Evolutionary conservation across 1,284 basidiomycete genomes (phyloP).

Genomic region (Papiliotrema nemorosa): DNA sequence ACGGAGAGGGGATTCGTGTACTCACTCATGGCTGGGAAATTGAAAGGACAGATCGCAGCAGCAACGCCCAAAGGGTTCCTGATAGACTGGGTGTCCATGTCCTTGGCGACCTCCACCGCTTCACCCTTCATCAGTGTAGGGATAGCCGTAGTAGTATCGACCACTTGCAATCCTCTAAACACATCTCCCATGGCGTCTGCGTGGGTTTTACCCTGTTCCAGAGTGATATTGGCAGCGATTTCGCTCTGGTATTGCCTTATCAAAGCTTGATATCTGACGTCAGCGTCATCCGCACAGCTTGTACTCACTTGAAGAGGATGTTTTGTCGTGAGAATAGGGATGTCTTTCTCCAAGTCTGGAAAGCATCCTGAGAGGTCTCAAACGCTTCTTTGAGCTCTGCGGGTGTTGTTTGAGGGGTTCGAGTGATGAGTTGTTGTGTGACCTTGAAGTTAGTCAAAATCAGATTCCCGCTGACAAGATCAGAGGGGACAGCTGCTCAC

Average conservation of each 20-base stretch:
- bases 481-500: constrained; percentile 47
- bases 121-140: constrained; percentile 78
- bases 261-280: constrained; percentile 43
- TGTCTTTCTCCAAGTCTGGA: constrained; percentile 74
- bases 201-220: constrained; percentile 86
- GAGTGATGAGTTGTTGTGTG: constrained; percentile 77
- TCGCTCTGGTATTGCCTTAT: constrained; percentile 51
- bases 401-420: constrained; percentile 77
- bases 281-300: neutral
- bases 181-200: constrained; percentile 88
- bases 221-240: constrained; percentile 56
- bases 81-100: constrained; percentile 75
- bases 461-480: neutral
- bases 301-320: constrained; percentile 72
- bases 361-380: constrained; percentile 73
- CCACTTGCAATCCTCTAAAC: constrained; percentile 76
- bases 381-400: constrained; percentile 77
- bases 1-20: neutral
- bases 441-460: constrained; percentile 54
- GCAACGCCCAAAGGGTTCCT: constrained; percentile 59
- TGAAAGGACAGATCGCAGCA: constrained; percentile 63
- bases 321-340: constrained; percentile 77
- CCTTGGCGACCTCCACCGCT: constrained; percentile 85
- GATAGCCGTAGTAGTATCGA: constrained; percentile 79
- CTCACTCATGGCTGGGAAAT: constrained; percentile 83